These are phyloP conservation scores for Pseudocercospora ulei DNA, from an alignment of 2,329 filamentous ascomycete genomes.

Conservation along the genomic window DNA sequence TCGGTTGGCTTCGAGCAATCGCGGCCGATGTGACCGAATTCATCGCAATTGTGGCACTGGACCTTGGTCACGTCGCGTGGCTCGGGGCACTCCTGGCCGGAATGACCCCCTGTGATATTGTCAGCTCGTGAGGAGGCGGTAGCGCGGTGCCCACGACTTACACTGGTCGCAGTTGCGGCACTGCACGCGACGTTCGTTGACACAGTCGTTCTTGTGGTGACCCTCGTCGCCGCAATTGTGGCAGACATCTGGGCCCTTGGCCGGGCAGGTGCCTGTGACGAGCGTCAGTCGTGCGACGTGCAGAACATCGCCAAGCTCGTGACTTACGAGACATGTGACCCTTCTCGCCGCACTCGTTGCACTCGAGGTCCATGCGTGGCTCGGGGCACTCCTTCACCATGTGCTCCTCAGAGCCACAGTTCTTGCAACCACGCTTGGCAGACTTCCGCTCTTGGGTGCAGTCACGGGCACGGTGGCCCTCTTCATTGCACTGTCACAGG, in stretches of 20 bases:
- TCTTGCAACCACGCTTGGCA: constrained; percentile 35
- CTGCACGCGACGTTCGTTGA: constrained; percentile 31
- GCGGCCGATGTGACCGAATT: constrained; percentile 26
- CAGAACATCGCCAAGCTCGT: constrained; percentile 17
- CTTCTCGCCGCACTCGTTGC: constrained; percentile 30
- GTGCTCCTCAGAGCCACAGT: constrained; percentile 39
- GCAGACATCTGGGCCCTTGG: constrained; percentile 26
- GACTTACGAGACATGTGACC: constrained; percentile 35
- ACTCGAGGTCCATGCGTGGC: constrained; percentile 36
- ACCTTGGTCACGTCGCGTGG: constrained; percentile 45
- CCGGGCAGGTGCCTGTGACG: constrained; percentile 7
- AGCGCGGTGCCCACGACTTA: background rate
- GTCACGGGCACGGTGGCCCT: constrained; percentile 51
- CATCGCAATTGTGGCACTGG: constrained; percentile 41
- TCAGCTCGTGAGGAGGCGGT: background rate
- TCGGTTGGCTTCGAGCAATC: constrained; percentile 19
- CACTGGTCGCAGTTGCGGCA: constrained; percentile 35
- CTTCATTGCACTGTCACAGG: constrained; percentile 3
- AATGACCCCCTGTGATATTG: constrained; percentile 3
- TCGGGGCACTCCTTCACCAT: constrained; percentile 56
- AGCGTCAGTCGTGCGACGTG: constrained; percentile 8
- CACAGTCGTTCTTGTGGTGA: constrained; percentile 31
- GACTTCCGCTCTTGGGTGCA: constrained; percentile 52
- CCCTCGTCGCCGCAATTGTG: constrained; percentile 33
- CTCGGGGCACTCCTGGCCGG: constrained; percentile 54